phyloP scores from a whole-genome alignment of 345 rosid species.

The Brassica cretica region DNA sequence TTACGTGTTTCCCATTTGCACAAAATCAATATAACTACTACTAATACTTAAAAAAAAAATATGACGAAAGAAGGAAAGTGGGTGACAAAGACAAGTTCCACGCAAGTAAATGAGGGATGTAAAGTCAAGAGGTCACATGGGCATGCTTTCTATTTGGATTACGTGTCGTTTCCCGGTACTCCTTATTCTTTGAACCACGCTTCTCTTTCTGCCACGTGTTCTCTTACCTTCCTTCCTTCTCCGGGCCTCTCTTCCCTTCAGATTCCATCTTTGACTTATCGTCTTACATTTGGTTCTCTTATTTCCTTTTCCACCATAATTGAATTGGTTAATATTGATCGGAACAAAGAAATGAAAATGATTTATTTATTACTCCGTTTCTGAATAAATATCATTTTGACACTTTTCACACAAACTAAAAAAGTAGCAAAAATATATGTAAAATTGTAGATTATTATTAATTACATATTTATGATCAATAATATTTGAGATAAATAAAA shows the following conservation, averaged over 20 bases:
- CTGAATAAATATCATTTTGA: too few relatives aligned
- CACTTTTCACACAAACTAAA: too few relatives aligned
- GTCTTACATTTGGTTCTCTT: not conserved
- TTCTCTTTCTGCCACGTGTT: slow-evolving; percentile 36
- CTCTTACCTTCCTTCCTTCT: slow-evolving; percentile 19
- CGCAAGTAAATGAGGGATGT: slow-evolving; percentile 33
- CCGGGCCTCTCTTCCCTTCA: slow-evolving; percentile 26
- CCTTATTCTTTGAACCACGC: slow-evolving; percentile 31
- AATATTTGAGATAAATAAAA: too few relatives aligned
- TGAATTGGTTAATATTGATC: not conserved
- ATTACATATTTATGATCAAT: too few relatives aligned
- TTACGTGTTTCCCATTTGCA: slow-evolving; percentile 2
- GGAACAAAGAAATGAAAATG: not conserved
- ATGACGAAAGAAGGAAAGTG: slow-evolving; percentile 30
- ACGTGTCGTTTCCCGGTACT: slow-evolving; percentile 38
- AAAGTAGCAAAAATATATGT: too few relatives aligned
- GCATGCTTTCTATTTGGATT: slow-evolving; percentile 11
- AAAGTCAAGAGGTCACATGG: slow-evolving; percentile 40
- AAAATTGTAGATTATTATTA: too few relatives aligned
- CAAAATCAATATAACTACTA: not conserved
- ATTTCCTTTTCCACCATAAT: not conserved
- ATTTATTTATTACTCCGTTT: not conserved
- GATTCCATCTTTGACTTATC: slow-evolving; percentile 32
- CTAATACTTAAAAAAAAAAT: not conserved
- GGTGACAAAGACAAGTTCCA: slow-evolving; percentile 45